phyloP scores from a whole-genome alignment of 768 basidiomycete species.

The Sporobolomyces roseus region DNA sequence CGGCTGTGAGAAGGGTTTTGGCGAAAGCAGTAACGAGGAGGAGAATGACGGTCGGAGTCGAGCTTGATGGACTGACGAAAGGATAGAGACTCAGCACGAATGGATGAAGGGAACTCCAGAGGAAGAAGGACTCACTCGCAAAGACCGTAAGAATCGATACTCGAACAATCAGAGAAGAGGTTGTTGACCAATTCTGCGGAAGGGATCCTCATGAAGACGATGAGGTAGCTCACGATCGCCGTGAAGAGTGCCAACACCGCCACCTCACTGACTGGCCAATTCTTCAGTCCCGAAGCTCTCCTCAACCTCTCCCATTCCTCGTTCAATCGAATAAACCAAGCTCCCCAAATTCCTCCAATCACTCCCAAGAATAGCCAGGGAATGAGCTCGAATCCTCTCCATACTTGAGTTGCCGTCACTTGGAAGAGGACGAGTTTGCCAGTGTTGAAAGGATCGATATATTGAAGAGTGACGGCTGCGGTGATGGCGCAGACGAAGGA shows the following conservation, averaged over 20 bases:
- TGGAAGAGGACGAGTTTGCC: conserved; percentile 89
- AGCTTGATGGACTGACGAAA: conserved; percentile 50
- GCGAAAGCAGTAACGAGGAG: conserved; percentile 74
- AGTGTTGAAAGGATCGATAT: conserved; percentile 88
- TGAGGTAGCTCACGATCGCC: conserved; percentile 73
- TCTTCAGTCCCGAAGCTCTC: conserved; percentile 69
- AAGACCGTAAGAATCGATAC: conserved; percentile 60
- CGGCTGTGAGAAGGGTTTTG: conserved; percentile 72
- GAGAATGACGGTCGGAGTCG: conserved; percentile 60
- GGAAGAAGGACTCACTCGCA: conserved; percentile 53
- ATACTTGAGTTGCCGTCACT: conserved; percentile 71
- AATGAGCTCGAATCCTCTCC: conserved; percentile 84
- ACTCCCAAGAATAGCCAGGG: conserved; percentile 82
- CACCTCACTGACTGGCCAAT: conserved; percentile 78
- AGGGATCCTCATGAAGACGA: conserved; percentile 85
- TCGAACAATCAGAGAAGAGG: conserved; percentile 80
- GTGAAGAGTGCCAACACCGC: conserved; percentile 67
- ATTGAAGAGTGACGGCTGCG: conserved; percentile 73
- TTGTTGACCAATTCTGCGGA: conserved; percentile 90
- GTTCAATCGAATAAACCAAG: conserved; percentile 87
- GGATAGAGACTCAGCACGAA: conserved; percentile 38
- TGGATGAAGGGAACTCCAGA: neutral
- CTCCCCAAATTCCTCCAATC: conserved; percentile 87
- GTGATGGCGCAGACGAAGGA: conserved; percentile 78
- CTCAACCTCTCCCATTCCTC: conserved; percentile 81